Evolutionary conservation across 2,329 filamentous ascomycete species (phyloP), one percentile per base, ranked within the genome.

Genomic region (Neopestalotiopsis sp.): DNA sequence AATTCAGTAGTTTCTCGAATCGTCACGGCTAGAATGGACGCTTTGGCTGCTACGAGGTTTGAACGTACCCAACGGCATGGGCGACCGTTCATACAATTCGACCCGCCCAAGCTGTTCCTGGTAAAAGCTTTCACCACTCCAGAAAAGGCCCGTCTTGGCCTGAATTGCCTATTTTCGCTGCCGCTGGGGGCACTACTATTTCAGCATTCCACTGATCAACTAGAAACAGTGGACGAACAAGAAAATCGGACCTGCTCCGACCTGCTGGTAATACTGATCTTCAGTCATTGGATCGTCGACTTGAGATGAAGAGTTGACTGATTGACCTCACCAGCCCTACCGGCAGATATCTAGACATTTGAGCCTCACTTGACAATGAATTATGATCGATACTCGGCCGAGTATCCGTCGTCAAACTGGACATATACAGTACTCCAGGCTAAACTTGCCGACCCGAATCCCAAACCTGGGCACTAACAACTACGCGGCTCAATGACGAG

Each of bases 1-100:
- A 52, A 52, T 52, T 28, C 45, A 52, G 45, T 52, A 52, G 45
- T 52, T 52, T 52, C 45, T 52, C 45, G 20, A 52, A 52, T 52
- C 45, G 20, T 52, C 45, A 9, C 20, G 14, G 45, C 45, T 52
- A 52, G 45, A 52, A 28, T 28, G 45, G 45, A n/a, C 45, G 45
- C 45, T n/a, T 52, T 52, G 45, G 45, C 45, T 52, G n/a, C 17
- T 17, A n/a, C 9, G 45, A 52, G 45, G 45, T 52, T 52, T 17
- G n/a, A 10, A 14, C 45, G 9, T 52, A 17, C 34, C 24, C 34
- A 38, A 38, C 34, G 34, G 34, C 6, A 38, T 38, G 34, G 34
- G 45, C 20, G 20, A 52, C 45, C 45, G 45, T 52, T 52, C 45
- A 52, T 52, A 52, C 45, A 52, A 20, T 7, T 52, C 45, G 45